Conservation (phyloP, 2,329 filamentous ascomycete genomes). For the Trematosphaeria pertusa region DNA sequence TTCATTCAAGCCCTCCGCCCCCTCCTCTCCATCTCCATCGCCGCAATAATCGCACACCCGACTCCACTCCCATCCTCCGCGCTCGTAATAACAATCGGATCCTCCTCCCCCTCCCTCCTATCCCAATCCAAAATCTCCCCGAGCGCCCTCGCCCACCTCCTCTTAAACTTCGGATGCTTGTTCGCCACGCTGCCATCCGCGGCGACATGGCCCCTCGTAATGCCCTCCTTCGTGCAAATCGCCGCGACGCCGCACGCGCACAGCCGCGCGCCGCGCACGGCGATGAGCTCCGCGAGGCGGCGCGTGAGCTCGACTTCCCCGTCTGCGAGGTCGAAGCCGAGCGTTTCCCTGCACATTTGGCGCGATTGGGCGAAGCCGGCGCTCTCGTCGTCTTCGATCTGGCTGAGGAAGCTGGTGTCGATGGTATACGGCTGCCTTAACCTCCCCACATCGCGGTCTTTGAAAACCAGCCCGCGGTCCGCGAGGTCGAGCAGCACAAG, state of each 20-base stretch:
- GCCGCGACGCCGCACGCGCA: slow-evolving; percentile 49
- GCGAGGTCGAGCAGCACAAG: slow-evolving; percentile 60
- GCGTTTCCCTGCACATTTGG: slow-evolving; percentile 25
- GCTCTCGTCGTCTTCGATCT: slow-evolving; percentile 72
- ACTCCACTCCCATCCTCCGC: slow-evolving; percentile 52
- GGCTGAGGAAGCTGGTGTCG: slow-evolving; percentile 87
- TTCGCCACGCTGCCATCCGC: slow-evolving; percentile 50
- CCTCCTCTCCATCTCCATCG: slow-evolving; percentile 37
- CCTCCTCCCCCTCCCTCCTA: slow-evolving; percentile 26
- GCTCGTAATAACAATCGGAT: slow-evolving; percentile 47
- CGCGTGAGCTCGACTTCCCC: slow-evolving; percentile 37
- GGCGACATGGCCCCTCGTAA: slow-evolving; percentile 43
- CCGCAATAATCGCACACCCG: slow-evolving; percentile 47
- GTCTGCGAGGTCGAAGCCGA: slow-evolving; percentile 27
- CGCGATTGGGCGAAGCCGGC: slow-evolving; percentile 24
- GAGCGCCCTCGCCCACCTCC: slow-evolving; percentile 49
- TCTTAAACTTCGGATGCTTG: slow-evolving; percentile 52
- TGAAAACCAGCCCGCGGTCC: slow-evolving; percentile 77
- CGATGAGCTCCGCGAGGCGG: slow-evolving; percentile 40
- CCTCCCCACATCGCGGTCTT: slow-evolving; percentile 74
- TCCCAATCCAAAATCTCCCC: slow-evolving; percentile 49
- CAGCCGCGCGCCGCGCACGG: slow-evolving; percentile 43
- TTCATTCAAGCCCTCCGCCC: too few species aligned
- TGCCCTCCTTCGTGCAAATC: slow-evolving; percentile 44
- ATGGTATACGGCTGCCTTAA: slow-evolving; percentile 82